A percentile compares a stretch with the other conserved stretches of the same genome.
These are phyloP conservation scores for Trichoderma aggressivum DNA, from an alignment of 2,329 filamentous ascomycete species.

Conservation along the genomic window DNA sequence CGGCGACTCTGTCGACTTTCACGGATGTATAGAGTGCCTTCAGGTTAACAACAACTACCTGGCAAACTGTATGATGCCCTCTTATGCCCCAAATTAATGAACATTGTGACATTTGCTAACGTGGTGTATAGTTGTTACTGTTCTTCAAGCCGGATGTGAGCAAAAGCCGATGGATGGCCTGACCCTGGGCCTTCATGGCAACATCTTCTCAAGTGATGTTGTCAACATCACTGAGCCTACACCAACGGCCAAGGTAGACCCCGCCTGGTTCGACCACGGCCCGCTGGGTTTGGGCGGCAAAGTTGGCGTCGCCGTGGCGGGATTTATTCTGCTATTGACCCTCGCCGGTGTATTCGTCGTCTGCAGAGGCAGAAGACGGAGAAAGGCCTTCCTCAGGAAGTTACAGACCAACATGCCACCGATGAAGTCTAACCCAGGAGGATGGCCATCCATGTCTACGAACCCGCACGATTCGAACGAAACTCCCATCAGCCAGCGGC, in stretches of 20 bases:
- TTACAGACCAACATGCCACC: constrained; percentile 40
- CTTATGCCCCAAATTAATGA: too few species aligned
- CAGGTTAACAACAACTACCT: constrained; percentile 39
- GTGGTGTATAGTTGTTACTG: constrained; percentile 40
- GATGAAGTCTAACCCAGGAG: constrained; percentile 25
- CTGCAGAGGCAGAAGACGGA: constrained; percentile 53
- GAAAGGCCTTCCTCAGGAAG: constrained; percentile 49
- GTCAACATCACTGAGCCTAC: constrained; percentile 52
- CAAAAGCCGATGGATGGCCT: constrained; percentile 48
- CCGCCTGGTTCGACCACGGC: constrained; percentile 40
- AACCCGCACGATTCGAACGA: constrained; percentile 28
- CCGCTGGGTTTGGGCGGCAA: constrained; percentile 52
- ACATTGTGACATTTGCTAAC: constrained; percentile 23
- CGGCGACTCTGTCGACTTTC: constrained; percentile 34
- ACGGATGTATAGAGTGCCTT: constrained; percentile 48
- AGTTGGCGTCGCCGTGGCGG: constrained; percentile 56
- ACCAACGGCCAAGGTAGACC: constrained; percentile 38
- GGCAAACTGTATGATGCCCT: constrained; percentile 48
- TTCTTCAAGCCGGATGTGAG: constrained; percentile 55
- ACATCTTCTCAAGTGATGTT: constrained; percentile 46
- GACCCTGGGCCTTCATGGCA: constrained; percentile 49
- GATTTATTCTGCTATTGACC: constrained; percentile 46
- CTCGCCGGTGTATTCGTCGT: constrained; percentile 52
- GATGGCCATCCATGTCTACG: constrained; percentile 40
- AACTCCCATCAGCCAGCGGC: constrained; percentile 29